phyloP scores from a whole-genome alignment of 78 protist genomes.

The Dictyostelium brefeldianum region DNA sequence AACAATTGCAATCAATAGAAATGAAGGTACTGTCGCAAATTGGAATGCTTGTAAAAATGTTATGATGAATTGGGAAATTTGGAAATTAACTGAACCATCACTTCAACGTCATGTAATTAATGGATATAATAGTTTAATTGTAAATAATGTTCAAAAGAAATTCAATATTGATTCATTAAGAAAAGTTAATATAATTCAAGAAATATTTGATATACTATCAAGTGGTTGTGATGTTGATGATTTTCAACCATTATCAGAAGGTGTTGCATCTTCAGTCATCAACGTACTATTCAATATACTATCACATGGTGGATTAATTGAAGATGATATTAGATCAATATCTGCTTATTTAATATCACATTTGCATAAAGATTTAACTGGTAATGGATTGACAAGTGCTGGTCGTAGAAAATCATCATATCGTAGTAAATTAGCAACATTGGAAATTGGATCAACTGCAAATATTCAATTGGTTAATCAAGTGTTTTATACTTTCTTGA shows the following conservation, averaged over 20 bases:
- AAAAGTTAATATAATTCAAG: constrained; percentile 56
- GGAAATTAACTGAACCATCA: constrained; percentile 19
- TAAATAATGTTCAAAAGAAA: constrained; percentile 21
- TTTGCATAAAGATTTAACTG: not conserved
- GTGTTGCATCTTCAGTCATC: constrained; percentile 21
- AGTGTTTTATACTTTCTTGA: constrained; percentile 47
- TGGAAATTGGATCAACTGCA: not conserved
- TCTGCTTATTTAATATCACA: constrained; percentile 47
- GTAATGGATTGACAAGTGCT: not conserved
- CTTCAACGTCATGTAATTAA: constrained; percentile 32
- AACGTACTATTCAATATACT: constrained; percentile 43
- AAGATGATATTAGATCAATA: constrained; percentile 46
- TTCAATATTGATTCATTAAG: constrained; percentile 57
- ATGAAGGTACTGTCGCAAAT: constrained; percentile 74
- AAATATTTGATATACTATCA: constrained; percentile 45
- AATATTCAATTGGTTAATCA: constrained; percentile 36
- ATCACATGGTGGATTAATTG: constrained; percentile 22
- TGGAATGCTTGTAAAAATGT: constrained; percentile 77
- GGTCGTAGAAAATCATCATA: not conserved
- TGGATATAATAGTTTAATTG: constrained; percentile 59
- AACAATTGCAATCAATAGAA: not conserved
- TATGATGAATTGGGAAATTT: constrained; percentile 47
- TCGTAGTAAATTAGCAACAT: not conserved
- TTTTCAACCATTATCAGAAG: not conserved
- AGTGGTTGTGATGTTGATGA: not conserved